Conservation (phyloP, 805 yeast genomes). For the Kuraishia borneana region DNA sequence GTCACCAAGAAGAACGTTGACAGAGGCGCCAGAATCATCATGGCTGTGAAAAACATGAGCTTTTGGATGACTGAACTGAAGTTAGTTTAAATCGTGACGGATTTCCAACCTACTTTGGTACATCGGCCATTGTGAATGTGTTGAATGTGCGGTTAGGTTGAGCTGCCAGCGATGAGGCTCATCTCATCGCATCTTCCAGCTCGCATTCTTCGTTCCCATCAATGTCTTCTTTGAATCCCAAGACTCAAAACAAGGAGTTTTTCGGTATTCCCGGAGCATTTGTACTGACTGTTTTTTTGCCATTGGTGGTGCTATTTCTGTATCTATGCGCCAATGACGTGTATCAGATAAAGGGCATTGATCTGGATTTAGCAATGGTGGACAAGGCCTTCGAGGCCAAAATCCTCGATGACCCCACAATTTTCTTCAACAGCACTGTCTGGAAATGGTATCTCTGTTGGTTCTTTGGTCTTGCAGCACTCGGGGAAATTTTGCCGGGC, state of each 20-base stretch:
- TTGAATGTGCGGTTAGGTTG: neutral
- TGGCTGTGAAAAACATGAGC: slow-evolving; percentile 61
- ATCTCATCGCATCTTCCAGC: no score
- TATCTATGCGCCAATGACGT: slow-evolving; percentile 51
- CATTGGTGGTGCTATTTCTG: slow-evolving; percentile 47
- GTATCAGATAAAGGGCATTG: slow-evolving; percentile 39
- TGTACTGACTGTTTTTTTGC: slow-evolving; percentile 55
- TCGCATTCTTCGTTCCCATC: no score
- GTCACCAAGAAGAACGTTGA: slow-evolving; percentile 48
- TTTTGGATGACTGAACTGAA: slow-evolving; percentile 52
- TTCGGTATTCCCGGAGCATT: slow-evolving; percentile 69
- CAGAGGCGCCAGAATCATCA: slow-evolving; percentile 65
- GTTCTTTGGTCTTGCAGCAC: slow-evolving; percentile 53
- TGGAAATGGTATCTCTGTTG: slow-evolving; percentile 63
- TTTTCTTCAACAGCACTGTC: slow-evolving; percentile 31
- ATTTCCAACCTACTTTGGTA: slow-evolving; percentile 20
- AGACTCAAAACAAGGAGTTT: slow-evolving; percentile 63
- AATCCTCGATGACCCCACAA: slow-evolving; percentile 7
- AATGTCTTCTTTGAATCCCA: slow-evolving; percentile 45
- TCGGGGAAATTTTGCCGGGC: slow-evolving; percentile 71
- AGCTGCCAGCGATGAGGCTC: no score
- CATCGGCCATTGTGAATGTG: slow-evolving; percentile 19
- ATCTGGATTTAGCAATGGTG: slow-evolving; percentile 28
- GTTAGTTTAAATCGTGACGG: slow-evolving; percentile 2
- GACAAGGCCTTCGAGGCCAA: slow-evolving; percentile 5